Base-by-base conservation (phyloP, 1,284 basidiomycete genomes). In the Trametes versicolor region DNA sequence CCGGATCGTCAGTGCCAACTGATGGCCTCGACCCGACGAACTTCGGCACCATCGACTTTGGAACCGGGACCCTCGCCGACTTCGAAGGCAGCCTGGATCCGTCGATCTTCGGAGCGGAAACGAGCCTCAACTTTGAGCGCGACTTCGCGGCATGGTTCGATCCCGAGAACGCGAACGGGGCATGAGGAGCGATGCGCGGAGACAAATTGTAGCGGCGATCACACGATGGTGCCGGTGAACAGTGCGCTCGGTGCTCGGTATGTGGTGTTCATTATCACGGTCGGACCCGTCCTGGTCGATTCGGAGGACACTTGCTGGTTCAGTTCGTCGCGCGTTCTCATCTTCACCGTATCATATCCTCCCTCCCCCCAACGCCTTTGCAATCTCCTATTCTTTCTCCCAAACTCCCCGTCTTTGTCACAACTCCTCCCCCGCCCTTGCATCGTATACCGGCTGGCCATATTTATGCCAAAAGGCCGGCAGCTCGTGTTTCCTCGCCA, bases 121-220 rank as follows among this genome's bases (percentile, higher is more conserved):
- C 81, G 2, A 81, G 84, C 58, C 76, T 89, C 72, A 85, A 87
- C 71, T 89, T 89, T 67, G 88, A 90, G 74, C 79, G 86, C 70
- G 88, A 89, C 70, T 90, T 90, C 75, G 85, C 86, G 56, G 86
- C 88, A 69, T 90, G 88, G 88, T 89, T 90, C 70, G 86, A 86
- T 72, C 82, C 71, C 15, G 72, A 72, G 58, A 68, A 57, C 50
- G 60, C 64, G 53, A 65, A 50, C 48, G 64, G 60, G 34, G 9
- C 60, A 19, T 63, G 59, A 63, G 27, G 48, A 8, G 10, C 21
- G 25, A 4, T 45, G 17, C 15, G 51, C 34, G 29, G 39, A 23
- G 45, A 29, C 52, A 27, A 10, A 10, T 8, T 13, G 45, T 39
- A 12, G 37, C 37, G 29, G 37, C 37, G 37, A 4, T 10, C 41